Evolutionary conservation across 306 rosid genomes (phyloP), one percentile per base, ranked within the genome.

Genomic region (Mimosa bimucronata): DNA sequence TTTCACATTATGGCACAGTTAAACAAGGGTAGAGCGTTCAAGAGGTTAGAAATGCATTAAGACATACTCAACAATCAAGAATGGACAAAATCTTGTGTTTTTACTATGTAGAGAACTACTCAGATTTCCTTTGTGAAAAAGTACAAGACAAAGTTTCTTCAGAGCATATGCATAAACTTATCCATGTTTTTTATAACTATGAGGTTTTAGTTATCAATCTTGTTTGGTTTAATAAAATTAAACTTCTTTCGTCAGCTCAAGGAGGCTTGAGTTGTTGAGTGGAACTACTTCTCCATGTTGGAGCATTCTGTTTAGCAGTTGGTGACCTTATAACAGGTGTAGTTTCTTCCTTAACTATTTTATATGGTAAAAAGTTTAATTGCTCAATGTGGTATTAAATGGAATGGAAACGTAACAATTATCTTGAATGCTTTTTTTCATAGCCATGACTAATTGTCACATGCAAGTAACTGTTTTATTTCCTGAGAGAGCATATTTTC

Each of bases 261-360:
- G 99, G 76, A 88, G 99, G 84, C 96, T 96, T 72, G 99, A 96
- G 90, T n/a, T n/a, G 98, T 96, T 86, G 94, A 83, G 92, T 96
- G 71, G 98, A 96, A 84, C 86, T 96, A 84, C 99, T 96, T 77
- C 97, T 96, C 69, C 98, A 96, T 91, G 99, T 96, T 81, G 99
- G 99, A 80, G 87, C 99, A 66, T 96, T 96, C 88, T 93, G 98
- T 84, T 81, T 89, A 81, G 97, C 86, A 67, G 81, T 96, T 58
- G 99, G 99, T 70, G 98, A 98, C 83, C 89, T 96, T 71, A 84
- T 96, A 80, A 91, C 99, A 82, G 99, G 99, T 96, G 84, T 44
- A 55, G 10, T 9, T 66, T 66, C 19, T 37, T n/a, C 23, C 5
- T 2, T 1, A 9, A 37, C 8, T 61, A 66, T 48, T 48, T 53